Conservation (phyloP, 345 rosid genomes). For the Gossypium raimondii region DNA sequence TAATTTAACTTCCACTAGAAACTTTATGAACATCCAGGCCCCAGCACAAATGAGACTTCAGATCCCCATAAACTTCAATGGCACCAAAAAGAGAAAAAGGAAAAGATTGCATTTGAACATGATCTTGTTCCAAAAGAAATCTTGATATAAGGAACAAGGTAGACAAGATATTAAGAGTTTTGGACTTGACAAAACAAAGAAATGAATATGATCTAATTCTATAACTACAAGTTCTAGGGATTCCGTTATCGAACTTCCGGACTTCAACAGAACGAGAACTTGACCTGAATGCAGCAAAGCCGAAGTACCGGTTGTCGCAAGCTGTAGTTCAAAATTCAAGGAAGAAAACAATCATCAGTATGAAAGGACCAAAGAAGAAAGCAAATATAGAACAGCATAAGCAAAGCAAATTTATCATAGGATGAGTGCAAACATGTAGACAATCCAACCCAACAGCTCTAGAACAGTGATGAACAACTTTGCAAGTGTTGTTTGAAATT, state of each 20-base stretch:
- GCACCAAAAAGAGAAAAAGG: background rate
- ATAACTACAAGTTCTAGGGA: background rate
- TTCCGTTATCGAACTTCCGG: background rate
- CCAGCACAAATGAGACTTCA: background rate
- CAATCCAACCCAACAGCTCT: background rate
- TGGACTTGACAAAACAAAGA: background rate
- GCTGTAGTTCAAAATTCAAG: background rate
- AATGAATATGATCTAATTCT: background rate
- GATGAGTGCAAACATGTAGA: background rate
- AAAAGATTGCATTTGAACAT: background rate
- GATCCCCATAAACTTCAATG: background rate
- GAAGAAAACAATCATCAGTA: background rate
- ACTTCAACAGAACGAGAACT: background rate
- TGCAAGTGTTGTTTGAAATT: background rate
- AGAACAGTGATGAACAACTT: background rate
- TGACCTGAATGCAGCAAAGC: background rate
- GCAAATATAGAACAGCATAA: background rate
- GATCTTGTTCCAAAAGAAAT: background rate
- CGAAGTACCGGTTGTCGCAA: background rate
- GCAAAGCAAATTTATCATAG: background rate
- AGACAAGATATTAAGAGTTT: background rate
- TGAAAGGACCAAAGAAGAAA: background rate
- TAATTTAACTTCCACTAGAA: background rate
- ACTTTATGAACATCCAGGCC: background rate
- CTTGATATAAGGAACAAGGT: background rate